Base-by-base conservation (phyloP, 371 early-diverging fungal species). In the Saksenaea oblongispora region DNA sequence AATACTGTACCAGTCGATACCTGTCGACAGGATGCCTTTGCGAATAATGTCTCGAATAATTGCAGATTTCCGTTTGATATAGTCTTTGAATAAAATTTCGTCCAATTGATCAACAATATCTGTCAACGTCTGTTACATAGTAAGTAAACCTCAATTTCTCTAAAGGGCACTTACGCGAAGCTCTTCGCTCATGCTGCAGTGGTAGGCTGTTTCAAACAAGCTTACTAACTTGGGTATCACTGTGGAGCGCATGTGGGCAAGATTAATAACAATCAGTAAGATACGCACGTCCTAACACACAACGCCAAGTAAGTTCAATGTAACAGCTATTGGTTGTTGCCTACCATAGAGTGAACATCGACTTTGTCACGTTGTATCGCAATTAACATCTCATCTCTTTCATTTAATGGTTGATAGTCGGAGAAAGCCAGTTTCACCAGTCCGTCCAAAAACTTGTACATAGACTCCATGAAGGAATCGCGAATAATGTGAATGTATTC, bases 1-100 rank as follows among this genome's bases (percentile, higher is more conserved):
- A 27, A 92, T 84, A 18, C 84, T 86, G 11, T 82, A 78, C 96
- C 96, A 96, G 70, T 94, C 94, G 17, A 94, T 84, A 13, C 95
- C 95, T 37, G 90, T 90, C 61, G 84, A 84, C 39, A 95, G 76
- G 57, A 96, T 90, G 24, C 96, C 95, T 35, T 84, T 82, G 11
- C 80, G 80, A 11, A 97, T 85, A 34, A 94, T 84, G 34, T 86
- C 79, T 27, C 84, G 84, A 11, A 97, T 81, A 28, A 80, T 66
- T 26, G 75, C 73, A 0, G 89, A 74, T 73, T 92, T 93, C 35
- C 92, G 88, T 51, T 90, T 87, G 54, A 95, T 83, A 63, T 93
- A 95, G 66, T 90, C 91, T 13, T 88, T 87, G 72, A 97, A 93
- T 31, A 96, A 69, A 54, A 94, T 82, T 22, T 73, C 79, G 69